Base-by-base conservation (phyloP, 2,329 filamentous ascomycete genomes). In the Beauveria scarabaeidicola region DNA sequence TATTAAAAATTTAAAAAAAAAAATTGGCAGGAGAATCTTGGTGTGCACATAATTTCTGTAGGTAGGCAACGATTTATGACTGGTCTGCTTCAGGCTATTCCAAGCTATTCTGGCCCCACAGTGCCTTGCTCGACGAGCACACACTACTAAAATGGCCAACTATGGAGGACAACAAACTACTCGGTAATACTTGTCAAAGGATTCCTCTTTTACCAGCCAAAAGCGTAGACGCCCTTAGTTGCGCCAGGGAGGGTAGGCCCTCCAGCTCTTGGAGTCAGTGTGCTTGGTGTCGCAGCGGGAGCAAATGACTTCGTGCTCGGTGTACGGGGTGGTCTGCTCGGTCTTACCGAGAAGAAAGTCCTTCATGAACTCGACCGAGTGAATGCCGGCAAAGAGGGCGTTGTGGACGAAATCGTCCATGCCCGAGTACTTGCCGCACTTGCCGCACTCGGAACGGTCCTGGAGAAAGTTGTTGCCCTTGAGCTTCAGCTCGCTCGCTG, bases 321-420 rank as follows among this genome's bases (percentile, higher is more conserved):
- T 54, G 51, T 21, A 54, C 9, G 58, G 58, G 11, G 8, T 50
- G 10, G 17, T 3, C 41, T 54, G 21, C 21, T 36, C 1, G 13
- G 4, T 50, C 9, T 41, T 44, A 13, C 44, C 46, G 0, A 27
- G 17, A 9, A 60, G 25, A 17, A 55, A 50, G 36, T 55, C 52
- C 52, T 55, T 60, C 52, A 60, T 60, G 19, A 60, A 60, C 3
- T 60, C 51, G 11, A 17, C 52, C 11, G 58, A 60, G 52, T 60
- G 58, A 15, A 60, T 51, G 52, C 58, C 58, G 5, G 43, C 51
- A n/a, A n/a, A 60, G n/a, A 60, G 52, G 10, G 58, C 58, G 15
- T 60, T 60, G 52, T 60, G 58, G n/a, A 55, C 58, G 25, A 60
- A 50, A 27, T 60, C 58, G 15, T 60, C 58, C n/a, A 60, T 11